Evolutionary conservation across 1,284 basidiomycete species (phyloP), one percentile per base, ranked within the genome.

Genomic region (Cryptococcus neoformans): DNA sequence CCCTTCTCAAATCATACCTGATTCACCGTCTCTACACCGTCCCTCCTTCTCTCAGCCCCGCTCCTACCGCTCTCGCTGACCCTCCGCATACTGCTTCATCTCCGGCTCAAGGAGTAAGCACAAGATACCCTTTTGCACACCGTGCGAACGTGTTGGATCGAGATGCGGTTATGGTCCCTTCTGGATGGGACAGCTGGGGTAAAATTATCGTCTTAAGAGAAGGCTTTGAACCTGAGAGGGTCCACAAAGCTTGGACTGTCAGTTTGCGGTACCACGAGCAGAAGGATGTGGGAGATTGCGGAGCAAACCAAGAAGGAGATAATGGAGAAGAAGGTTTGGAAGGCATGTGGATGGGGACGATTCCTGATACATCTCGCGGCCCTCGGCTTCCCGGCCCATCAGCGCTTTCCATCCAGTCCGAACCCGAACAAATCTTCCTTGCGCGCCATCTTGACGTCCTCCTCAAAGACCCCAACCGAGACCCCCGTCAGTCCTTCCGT

Each of bases 151-250:
- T 91, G 0, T 81, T 98, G 34, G 95, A 99, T 72, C 84, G 93
- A 37, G 93, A 97, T 68, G 87, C 85, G 7, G 88, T 99, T 49
- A 83, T 96, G 49, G 87, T 99, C 0, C 96, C 95, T 1, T 83
- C 89, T 1, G 96, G 95, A 2, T 99, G 95, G 96, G 95, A 99
- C 74, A 90, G 88, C 62, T 97, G 91, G 89, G 93, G 92, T 3
- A 98, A 98, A 81, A 97, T 98, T 62, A 83, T 83, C 3, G 89
- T 97, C 2, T 78, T 98, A 54, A 81, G 92, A 49, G 95, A 98
- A 46, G 88, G 90, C 0, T 99, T 98, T 66, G 92, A 96, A 60
- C 86, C 90, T 1, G 86, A 84, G 52, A 74, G 82, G 48, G 89
- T 91, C 83, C 86, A 85, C 1, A 86, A 87, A 54, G 90, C 88